Percentiles rank a stretch among this genome's conserved stretches.
Conservation (phyloP, 2,329 filamentous ascomycete genomes). For the Stagonosporopsis tanaceti region DNA sequence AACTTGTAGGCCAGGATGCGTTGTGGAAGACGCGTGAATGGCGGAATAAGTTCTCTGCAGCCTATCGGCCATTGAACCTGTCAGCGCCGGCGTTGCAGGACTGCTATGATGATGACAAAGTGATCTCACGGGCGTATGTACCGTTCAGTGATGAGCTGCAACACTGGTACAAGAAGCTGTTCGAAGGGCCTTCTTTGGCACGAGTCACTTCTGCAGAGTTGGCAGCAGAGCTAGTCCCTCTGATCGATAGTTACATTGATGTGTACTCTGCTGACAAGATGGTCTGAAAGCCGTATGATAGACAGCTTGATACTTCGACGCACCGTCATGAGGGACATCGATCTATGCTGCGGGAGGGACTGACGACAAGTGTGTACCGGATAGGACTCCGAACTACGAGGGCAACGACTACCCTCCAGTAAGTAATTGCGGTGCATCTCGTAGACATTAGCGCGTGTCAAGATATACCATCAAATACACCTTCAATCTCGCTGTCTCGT, state of each 20-base stretch:
- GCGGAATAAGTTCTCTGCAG: background rate
- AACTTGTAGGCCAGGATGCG: background rate
- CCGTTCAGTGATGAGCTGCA: constrained; percentile 6
- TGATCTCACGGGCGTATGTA: background rate
- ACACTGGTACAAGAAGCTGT: constrained; percentile 1
- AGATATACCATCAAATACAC: background rate
- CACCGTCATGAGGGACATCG: background rate
- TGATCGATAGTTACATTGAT: background rate
- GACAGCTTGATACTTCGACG: background rate
- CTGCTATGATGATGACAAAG: background rate
- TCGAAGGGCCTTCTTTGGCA: background rate
- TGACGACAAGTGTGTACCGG: background rate
- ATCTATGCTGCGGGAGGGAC: background rate
- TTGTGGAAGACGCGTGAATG: background rate
- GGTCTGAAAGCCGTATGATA: background rate
- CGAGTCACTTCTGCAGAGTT: background rate
- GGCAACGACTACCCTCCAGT: background rate
- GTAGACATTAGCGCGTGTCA: background rate
- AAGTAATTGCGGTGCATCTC: background rate
- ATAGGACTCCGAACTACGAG: background rate
- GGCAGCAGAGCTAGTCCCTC: background rate
- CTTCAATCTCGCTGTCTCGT: background rate
- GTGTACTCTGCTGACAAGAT: background rate
- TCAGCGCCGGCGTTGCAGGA: background rate
- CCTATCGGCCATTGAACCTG: constrained; percentile 3